Conservation (phyloP, 2,329 filamentous ascomycete genomes). For the Penicillium expansum region DNA sequence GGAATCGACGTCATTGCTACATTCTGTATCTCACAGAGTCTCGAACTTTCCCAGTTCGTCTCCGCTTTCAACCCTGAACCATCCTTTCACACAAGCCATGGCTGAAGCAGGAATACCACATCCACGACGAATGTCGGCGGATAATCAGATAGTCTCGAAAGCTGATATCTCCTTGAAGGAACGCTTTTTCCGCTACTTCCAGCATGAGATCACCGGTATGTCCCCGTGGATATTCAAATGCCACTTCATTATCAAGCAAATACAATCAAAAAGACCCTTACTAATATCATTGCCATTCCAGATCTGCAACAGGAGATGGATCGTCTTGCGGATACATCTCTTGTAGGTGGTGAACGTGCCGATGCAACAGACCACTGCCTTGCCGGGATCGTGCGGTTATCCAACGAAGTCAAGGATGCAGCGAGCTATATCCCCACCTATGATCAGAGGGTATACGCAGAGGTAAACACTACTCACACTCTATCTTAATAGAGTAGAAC, state of each 20-base stretch:
- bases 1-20: constrained; percentile 37
- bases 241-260: neutral
- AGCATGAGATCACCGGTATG: constrained; percentile 68
- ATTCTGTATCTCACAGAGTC: constrained; percentile 8
- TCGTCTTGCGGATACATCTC: constrained; percentile 60
- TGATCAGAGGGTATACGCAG: constrained; percentile 80
- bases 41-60: neutral
- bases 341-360: constrained; percentile 69
- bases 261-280: neutral
- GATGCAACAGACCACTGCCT: constrained; percentile 79
- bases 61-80: neutral
- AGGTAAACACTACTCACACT: constrained; percentile 51
- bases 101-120: constrained; percentile 30
- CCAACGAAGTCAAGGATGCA: constrained; percentile 80
- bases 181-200: constrained; percentile 81
- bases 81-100: constrained; percentile 25
- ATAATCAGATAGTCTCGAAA: constrained; percentile 35
- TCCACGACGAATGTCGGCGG: constrained; percentile 32
- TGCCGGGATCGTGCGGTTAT: constrained; percentile 73
- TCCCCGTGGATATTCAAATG: constrained; percentile 12
- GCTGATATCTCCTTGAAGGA: constrained; percentile 59
- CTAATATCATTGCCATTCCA: constrained; percentile 38
- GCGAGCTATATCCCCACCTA: constrained; percentile 80
- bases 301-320: constrained; percentile 75
- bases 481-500: neutral